phyloP scores from a whole-genome alignment of 2,329 filamentous ascomycete species.

The Trichoderma sp. region DNA sequence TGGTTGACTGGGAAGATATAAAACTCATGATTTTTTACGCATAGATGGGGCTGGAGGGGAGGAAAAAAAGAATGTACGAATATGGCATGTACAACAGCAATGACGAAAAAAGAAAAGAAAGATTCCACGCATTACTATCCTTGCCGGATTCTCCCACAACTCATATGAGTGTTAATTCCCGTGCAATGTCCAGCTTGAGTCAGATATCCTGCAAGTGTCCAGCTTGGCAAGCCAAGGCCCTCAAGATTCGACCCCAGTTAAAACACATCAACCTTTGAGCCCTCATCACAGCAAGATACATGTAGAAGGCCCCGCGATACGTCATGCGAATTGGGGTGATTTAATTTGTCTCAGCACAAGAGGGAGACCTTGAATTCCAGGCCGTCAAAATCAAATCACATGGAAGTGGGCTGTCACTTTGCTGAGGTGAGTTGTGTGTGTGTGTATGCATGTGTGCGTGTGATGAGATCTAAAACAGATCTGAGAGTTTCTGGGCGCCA shows the following conservation, averaged over 20 bases:
- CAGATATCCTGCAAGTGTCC: neutral
- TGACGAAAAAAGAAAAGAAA: neutral
- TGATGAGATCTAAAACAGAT: neutral
- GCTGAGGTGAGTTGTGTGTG: neutral
- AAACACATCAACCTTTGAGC: neutral
- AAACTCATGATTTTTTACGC: neutral
- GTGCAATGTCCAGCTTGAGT: neutral
- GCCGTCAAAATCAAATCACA: neutral
- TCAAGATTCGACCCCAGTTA: neutral
- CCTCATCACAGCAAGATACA: neutral
- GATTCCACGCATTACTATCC: neutral
- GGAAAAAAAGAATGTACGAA: constrained; percentile 2
- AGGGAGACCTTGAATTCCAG: neutral
- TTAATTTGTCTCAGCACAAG: neutral
- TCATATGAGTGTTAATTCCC: neutral
- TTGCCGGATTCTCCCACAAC: neutral
- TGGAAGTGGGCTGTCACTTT: neutral
- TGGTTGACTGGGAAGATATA: constrained; percentile 40
- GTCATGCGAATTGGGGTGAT: neutral
- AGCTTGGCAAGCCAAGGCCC: neutral
- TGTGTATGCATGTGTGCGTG: neutral
- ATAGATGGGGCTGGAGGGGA: neutral
- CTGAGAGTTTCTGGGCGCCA: neutral
- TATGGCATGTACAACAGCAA: constrained; percentile 18
- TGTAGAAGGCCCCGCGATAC: neutral